Evolutionary conservation across 2,329 filamentous ascomycete genomes (phyloP).

Genomic region (Trichoderma sp.): DNA sequence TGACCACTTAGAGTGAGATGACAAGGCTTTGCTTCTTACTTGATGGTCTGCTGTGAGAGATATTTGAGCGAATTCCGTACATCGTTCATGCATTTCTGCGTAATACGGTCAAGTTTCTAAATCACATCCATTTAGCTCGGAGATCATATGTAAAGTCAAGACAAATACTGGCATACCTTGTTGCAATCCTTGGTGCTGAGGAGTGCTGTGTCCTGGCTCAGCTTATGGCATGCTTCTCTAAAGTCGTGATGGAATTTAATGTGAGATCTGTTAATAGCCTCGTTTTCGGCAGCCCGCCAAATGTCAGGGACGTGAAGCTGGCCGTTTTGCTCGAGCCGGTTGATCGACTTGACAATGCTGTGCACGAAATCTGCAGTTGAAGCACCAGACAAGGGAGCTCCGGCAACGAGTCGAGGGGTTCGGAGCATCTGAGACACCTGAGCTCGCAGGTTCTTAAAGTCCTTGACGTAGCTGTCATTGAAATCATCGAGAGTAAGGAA

Average conservation of each 20-base stretch:
- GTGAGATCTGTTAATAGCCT: constrained; percentile 14
- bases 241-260: constrained; percentile 15
- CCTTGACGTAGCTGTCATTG: constrained; percentile 14
- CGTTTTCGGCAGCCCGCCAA: constrained; percentile 11
- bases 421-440: constrained; percentile 7
- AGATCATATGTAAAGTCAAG: too few relatives aligned
- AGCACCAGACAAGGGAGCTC: constrained; percentile 1
- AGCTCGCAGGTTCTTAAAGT: constrained; percentile 12
- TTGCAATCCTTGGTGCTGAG: constrained; percentile 14
- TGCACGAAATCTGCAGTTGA: constrained; percentile 10
- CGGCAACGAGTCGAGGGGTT: constrained; percentile 3
- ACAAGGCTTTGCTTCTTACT: background rate
- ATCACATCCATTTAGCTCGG: background rate
- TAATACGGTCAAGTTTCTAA: constrained; percentile 13
- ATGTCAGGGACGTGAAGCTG: constrained; percentile 13
- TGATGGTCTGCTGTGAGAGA: constrained; percentile 6
- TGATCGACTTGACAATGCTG: constrained; percentile 15
- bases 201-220: background rate
- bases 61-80: constrained; percentile 7
- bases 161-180: background rate
- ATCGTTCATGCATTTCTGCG: background rate
- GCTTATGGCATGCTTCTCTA: constrained; percentile 12
- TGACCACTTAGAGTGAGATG: background rate
- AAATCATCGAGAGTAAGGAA: constrained; percentile 11
- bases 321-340: constrained; percentile 11